Conservation (phyloP, 495 filamentous ascomycete species). For the Letharia columbiana region DNA sequence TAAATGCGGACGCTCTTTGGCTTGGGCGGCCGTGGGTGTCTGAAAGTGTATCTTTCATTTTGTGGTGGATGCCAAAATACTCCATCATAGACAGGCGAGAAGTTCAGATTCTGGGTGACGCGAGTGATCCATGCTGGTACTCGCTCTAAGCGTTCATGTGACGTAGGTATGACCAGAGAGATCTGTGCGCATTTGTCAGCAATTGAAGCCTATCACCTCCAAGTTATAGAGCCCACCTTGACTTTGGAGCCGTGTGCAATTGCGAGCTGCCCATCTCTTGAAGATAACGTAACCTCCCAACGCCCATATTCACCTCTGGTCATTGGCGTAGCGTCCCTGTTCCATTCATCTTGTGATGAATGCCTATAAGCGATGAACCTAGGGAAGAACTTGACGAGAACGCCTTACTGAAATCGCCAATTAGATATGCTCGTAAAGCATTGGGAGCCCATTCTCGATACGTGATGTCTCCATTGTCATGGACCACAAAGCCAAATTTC, state of each 20-base stretch:
- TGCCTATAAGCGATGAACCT: background rate
- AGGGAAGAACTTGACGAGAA: background rate
- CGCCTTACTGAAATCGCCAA: slow-evolving; percentile 87
- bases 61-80: slow-evolving; percentile 93
- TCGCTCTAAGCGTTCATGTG: slow-evolving; percentile 72
- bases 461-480: slow-evolving; percentile 70
- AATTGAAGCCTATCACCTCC: slow-evolving; percentile 2
- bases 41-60: slow-evolving; percentile 67
- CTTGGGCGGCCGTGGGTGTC: slow-evolving; percentile 73
- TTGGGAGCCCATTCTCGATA: slow-evolving; percentile 98
- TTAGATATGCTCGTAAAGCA: slow-evolving; percentile 71
- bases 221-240: slow-evolving; percentile 52
- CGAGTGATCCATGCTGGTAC: slow-evolving; percentile 95
- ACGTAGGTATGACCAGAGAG: slow-evolving; percentile 64
- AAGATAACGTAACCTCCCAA: slow-evolving; percentile 73
- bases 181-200: slow-evolving; percentile 52
- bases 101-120: slow-evolving; percentile 80
- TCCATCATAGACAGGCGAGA: slow-evolving; percentile 88
- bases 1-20: slow-evolving; percentile 83
- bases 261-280: slow-evolving; percentile 61
- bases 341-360: slow-evolving; percentile 66
- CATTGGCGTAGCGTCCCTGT: slow-evolving; percentile 74
- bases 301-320: slow-evolving; percentile 76
- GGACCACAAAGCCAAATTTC: slow-evolving; percentile 71
- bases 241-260: slow-evolving; percentile 92